Percentiles rank a stretch among this genome's conserved stretches.
phyloP scores from a whole-genome alignment of 2,329 filamentous ascomycete genomes.

The Emmonsiellopsis sp. region DNA sequence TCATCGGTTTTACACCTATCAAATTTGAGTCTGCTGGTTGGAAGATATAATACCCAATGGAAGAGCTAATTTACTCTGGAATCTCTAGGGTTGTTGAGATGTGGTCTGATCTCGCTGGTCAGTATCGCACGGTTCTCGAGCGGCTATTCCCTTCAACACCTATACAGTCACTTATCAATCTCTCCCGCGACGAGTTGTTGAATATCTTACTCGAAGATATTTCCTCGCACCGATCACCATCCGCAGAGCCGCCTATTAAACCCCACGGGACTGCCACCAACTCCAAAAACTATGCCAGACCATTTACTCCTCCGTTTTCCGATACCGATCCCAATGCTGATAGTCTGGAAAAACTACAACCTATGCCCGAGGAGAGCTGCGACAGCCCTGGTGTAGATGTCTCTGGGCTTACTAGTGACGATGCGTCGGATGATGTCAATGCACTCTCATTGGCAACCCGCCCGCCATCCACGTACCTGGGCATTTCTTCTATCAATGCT shows the following conservation, averaged over 20 bases:
- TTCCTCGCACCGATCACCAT: conserved; percentile 38
- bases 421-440: conserved; percentile 62
- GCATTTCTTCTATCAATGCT: conserved; percentile 65
- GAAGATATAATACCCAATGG: neutral
- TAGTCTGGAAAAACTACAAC: conserved; percentile 54
- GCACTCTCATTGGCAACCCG: conserved; percentile 54
- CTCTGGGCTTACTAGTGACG: conserved; percentile 45
- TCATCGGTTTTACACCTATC: neutral
- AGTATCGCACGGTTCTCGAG: conserved; percentile 54
- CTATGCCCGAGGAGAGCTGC: conserved; percentile 58
- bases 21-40: conserved; percentile 11
- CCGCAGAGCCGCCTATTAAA: too few relatives aligned
- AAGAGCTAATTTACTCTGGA: too few relatives aligned
- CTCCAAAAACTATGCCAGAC: conserved; percentile 18
- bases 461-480: conserved; percentile 56
- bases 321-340: conserved; percentile 16
- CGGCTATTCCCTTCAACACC: conserved; percentile 52
- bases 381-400: conserved; percentile 30
- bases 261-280: too few relatives aligned
- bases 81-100: conserved; percentile 39
- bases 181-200: conserved; percentile 53
- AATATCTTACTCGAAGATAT: conserved; percentile 12
- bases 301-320: too few relatives aligned
- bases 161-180: conserved; percentile 40
- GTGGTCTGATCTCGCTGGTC: conserved; percentile 54